Conservation (phyloP, 164 flowering plant genomes). For the Tetracentron sinense region DNA sequence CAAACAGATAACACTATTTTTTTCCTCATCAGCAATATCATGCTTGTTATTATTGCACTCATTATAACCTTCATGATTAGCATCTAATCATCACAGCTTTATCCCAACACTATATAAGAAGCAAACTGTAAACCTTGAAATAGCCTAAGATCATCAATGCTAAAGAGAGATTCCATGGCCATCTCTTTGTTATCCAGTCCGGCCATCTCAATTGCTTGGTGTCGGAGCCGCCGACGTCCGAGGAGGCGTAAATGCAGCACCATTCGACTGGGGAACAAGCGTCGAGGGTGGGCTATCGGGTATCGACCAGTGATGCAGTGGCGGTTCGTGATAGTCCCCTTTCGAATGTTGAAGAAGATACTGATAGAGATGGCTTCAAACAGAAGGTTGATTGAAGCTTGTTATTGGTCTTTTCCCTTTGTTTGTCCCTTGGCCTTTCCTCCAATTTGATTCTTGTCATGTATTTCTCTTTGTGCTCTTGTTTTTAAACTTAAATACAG, state of each 20-base stretch:
- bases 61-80: no score
- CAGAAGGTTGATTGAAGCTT: conserved; percentile 27
- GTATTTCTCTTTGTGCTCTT: no score
- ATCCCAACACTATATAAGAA: conserved; percentile 1
- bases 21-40: no score
- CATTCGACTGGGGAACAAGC: conserved; percentile 43
- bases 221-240: conserved; percentile 24
- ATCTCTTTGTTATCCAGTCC: conserved; percentile 29
- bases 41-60: no score
- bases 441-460: conserved; percentile 32
- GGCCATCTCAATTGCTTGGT: conserved; percentile 29
- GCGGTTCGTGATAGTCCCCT: conserved; percentile 27
- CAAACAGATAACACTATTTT: no score
- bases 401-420: conserved; percentile 31
- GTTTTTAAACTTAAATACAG: no score
- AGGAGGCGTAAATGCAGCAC: conserved; percentile 32
- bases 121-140: not conserved
- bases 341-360: conserved; percentile 36
- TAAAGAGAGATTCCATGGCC: conserved; percentile 12
- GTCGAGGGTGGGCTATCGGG: conserved; percentile 36
- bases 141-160: conserved; percentile 5
- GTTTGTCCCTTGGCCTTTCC: conserved; percentile 44
- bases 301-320: conserved; percentile 36
- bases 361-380: conserved; percentile 30
- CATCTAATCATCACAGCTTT: no score